Conservation (phyloP, 1,284 basidiomycete species). For the Fomitiporia mediterranea region DNA sequence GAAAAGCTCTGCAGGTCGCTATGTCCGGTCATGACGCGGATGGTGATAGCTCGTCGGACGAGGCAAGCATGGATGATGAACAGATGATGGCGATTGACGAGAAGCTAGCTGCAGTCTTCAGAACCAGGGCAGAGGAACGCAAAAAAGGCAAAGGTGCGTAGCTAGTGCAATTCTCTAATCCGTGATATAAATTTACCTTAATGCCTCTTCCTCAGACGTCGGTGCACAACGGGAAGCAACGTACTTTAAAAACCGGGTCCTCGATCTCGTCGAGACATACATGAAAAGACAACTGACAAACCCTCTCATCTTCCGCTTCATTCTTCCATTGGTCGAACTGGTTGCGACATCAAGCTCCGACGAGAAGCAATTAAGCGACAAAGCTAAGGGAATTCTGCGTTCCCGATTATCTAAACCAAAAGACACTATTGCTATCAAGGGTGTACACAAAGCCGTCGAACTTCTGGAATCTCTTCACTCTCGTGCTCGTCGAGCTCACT, state of each 20-base stretch:
- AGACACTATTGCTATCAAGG: slow-evolving; percentile 53
- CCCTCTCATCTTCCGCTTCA: slow-evolving; percentile 59
- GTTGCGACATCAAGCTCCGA: slow-evolving; percentile 61
- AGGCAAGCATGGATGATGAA: slow-evolving; percentile 88
- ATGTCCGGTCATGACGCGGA: slow-evolving; percentile 66
- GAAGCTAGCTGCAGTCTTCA: slow-evolving; percentile 88
- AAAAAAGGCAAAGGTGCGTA: slow-evolving; percentile 57
- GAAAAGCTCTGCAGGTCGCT: slow-evolving; percentile 74
- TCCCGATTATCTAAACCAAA: slow-evolving; percentile 74
- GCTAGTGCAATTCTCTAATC: background rate
- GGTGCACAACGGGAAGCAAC: slow-evolving; percentile 79
- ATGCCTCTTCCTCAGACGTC: slow-evolving; percentile 36
- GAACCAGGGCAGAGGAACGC: slow-evolving; percentile 56
- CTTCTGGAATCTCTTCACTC: slow-evolving; percentile 69
- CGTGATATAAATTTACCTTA: background rate
- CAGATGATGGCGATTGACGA: slow-evolving; percentile 97
- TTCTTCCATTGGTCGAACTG: slow-evolving; percentile 76
- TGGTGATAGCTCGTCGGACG: slow-evolving; percentile 48
- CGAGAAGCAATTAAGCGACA: slow-evolving; percentile 82
- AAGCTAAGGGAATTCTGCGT: slow-evolving; percentile 76
- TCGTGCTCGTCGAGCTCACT: slow-evolving; percentile 65
- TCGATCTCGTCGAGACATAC: slow-evolving; percentile 87
- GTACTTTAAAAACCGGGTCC: slow-evolving; percentile 91
- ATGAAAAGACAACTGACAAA: slow-evolving; percentile 72
- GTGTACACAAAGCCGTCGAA: slow-evolving; percentile 39